These are phyloP conservation scores for Tylopilus sp. DNA, from an alignment of 768 basidiomycete species.

Conservation along the genomic window DNA sequence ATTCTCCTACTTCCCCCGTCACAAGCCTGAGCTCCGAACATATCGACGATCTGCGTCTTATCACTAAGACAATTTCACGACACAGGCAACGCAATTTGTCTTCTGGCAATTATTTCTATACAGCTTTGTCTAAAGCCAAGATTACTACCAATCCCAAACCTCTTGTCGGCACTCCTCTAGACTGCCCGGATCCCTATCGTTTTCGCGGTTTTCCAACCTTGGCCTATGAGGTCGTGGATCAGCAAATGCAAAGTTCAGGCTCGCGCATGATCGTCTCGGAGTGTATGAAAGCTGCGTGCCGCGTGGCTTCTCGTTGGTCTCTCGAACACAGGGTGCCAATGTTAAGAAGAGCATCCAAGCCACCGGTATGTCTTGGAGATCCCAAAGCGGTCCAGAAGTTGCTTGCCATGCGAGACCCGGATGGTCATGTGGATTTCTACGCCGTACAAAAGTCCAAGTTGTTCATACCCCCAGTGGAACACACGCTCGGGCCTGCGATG, in stretches of 20 bases:
- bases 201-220: constrained; percentile 51
- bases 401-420: constrained; percentile 43
- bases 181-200: constrained; percentile 28
- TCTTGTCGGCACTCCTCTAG: constrained; percentile 29
- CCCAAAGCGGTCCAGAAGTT: constrained; percentile 41
- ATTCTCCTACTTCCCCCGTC: background rate
- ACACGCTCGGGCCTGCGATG: constrained; percentile 50
- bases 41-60: constrained; percentile 28
- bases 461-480: constrained; percentile 36
- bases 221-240: constrained; percentile 40
- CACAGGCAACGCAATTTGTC: constrained; percentile 24
- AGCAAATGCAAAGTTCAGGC: constrained; percentile 32
- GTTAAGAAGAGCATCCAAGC: constrained; percentile 51
- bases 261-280: constrained; percentile 66
- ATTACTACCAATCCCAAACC: constrained; percentile 32
- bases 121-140: constrained; percentile 21
- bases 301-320: constrained; percentile 71
- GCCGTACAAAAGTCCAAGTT: constrained; percentile 34
- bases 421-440: constrained; percentile 43
- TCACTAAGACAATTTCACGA: constrained; percentile 28
- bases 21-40: constrained; percentile 16
- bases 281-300: constrained; percentile 77
- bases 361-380: constrained; percentile 31
- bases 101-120: constrained; percentile 24
- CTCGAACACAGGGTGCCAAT: constrained; percentile 56